These are phyloP conservation scores for Cryptococcus neoformans DNA, from an alignment of 1,284 basidiomycete species.

Conservation along the genomic window DNA sequence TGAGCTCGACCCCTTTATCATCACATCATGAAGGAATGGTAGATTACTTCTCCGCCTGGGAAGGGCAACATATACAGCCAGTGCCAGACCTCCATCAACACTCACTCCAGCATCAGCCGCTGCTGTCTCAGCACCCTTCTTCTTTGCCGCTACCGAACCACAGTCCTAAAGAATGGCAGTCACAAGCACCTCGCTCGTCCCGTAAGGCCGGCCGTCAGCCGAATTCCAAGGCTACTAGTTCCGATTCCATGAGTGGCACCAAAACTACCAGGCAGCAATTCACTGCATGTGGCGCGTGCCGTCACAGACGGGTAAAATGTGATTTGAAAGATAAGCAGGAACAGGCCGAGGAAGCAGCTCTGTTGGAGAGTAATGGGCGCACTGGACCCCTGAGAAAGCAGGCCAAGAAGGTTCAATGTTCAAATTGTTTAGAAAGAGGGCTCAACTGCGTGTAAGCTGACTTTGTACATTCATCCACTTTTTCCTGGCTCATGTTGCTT, in stretches of 20 bases:
- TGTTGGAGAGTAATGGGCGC: constrained; percentile 27
- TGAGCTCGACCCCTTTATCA: background rate
- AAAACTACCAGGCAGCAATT: constrained; percentile 68
- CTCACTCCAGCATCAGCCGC: background rate
- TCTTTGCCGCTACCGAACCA: background rate
- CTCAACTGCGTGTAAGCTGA: constrained; percentile 75
- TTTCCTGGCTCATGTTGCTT: background rate
- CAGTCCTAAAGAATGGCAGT: background rate
- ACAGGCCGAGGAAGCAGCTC: constrained; percentile 20
- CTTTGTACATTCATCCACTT: background rate
- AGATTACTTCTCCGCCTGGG: background rate
- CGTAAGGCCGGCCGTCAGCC: background rate
- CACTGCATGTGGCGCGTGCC: constrained; percentile 83
- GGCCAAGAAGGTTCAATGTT: constrained; percentile 59
- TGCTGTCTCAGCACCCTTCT: background rate
- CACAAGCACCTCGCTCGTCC: background rate
- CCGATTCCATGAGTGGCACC: constrained; percentile 1
- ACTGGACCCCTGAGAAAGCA: constrained; percentile 46
- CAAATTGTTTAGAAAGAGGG: constrained; percentile 79
- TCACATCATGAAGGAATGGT: background rate
- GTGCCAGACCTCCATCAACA: background rate
- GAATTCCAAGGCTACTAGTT: background rate
- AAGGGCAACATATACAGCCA: background rate
- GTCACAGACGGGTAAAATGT: constrained; percentile 64
- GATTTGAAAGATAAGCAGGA: constrained; percentile 45